Evolutionary conservation across 305 asterid genomes (phyloP).

Genomic region (Fraxinus latifolia): DNA sequence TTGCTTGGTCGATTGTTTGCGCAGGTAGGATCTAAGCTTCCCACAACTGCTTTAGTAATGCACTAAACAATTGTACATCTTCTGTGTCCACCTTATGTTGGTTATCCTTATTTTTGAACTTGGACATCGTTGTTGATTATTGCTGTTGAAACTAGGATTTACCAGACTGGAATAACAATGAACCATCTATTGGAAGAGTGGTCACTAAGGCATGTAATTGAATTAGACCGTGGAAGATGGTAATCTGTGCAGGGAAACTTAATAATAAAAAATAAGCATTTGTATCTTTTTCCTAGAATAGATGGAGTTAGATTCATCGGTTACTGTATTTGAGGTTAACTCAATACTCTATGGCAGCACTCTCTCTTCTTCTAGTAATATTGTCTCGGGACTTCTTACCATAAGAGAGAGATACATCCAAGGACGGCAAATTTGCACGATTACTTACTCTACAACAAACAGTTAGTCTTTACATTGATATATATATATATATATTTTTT

Average conservation of each 20-base stretch:
- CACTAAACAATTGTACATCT: conserved; percentile 2
- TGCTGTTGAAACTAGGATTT: conserved; percentile 24
- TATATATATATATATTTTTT: background rate
- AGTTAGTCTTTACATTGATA: background rate
- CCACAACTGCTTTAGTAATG: conserved; percentile 19
- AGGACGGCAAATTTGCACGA: background rate
- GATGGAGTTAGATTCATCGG: background rate
- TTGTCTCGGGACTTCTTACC: background rate
- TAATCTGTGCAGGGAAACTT: background rate
- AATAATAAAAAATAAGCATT: background rate
- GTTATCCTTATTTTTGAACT: conserved; percentile 20
- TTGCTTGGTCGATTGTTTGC: conserved; percentile 88
- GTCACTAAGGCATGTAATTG: background rate
- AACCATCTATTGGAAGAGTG: background rate
- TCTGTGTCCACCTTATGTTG: conserved; percentile 17
- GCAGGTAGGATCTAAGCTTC: conserved; percentile 59
- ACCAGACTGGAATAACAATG: conserved; percentile 2
- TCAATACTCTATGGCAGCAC: background rate
- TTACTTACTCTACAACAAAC: background rate
- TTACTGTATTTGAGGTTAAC: background rate
- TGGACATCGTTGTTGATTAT: conserved; percentile 21
- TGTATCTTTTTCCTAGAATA: background rate
- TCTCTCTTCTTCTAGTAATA: background rate
- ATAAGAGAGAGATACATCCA: background rate
- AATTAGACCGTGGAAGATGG: background rate